Conservation (phyloP, 2,329 filamentous ascomycete species). For the Fusarium dimerum region DNA sequence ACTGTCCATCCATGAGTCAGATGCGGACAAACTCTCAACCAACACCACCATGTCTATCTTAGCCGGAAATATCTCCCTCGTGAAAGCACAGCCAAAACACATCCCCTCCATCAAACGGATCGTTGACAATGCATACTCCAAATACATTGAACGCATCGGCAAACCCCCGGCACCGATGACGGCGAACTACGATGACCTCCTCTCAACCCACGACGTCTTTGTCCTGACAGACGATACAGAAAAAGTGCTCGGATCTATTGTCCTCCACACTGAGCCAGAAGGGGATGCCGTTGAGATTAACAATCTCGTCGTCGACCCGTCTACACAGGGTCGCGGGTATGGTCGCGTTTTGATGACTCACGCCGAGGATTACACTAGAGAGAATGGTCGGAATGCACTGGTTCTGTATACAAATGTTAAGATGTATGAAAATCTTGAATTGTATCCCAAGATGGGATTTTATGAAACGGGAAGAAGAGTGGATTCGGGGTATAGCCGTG, state of each 20-base stretch:
- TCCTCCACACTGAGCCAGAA: constrained; percentile 17
- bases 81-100: constrained; percentile 9
- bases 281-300: constrained; percentile 25
- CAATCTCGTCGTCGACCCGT: constrained; percentile 32
- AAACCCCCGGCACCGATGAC: constrained; percentile 39
- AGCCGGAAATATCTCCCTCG: not conserved
- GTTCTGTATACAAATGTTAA: constrained; percentile 37
- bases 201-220: constrained; percentile 28
- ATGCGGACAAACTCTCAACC: no score
- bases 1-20: no score
- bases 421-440: constrained; percentile 36
- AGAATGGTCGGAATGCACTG: constrained; percentile 21
- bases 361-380: constrained; percentile 30
- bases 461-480: constrained; percentile 30
- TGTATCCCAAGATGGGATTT: constrained; percentile 36
- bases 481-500: constrained; percentile 36
- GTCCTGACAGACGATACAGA: constrained; percentile 17
- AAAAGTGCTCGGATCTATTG: constrained; percentile 31
- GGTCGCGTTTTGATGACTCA: constrained; percentile 34
- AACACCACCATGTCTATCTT: no score
- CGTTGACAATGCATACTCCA: constrained; percentile 33
- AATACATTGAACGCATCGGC: constrained; percentile 37
- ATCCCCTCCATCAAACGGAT: constrained; percentile 33
- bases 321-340: constrained; percentile 34
- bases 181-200: constrained; percentile 32